Conservation (phyloP, 495 filamentous ascomycete species). For the Aspergillus campestris region DNA sequence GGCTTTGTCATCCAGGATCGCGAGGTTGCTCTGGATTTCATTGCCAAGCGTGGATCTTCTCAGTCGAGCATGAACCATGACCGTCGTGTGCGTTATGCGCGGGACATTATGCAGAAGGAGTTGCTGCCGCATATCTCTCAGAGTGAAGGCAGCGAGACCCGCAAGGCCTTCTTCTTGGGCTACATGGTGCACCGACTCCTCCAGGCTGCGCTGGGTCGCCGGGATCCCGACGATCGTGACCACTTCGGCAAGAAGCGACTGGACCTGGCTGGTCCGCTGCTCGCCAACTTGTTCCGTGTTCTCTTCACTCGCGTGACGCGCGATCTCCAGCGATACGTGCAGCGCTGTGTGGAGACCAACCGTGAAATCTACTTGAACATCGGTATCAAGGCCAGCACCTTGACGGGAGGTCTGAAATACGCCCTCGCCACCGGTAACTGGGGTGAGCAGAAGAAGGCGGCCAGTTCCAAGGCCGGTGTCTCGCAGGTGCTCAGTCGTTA, state of each 20-base stretch:
- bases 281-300: conserved; percentile 85
- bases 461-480: conserved; percentile 86
- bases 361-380: conserved; percentile 81
- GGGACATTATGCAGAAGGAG: conserved; percentile 95
- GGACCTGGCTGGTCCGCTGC: conserved; percentile 86
- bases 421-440: conserved; percentile 98
- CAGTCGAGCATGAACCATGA: conserved; percentile 65
- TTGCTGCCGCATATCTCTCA: conserved; percentile 95
- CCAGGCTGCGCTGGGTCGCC: conserved; percentile 80
- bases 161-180: conserved; percentile 96
- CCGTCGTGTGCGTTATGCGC: conserved; percentile 80
- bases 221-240: conserved; percentile 92
- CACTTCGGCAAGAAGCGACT: conserved; percentile 99
- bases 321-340: conserved; percentile 82
- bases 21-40: conserved; percentile 91
- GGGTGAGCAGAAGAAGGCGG: conserved; percentile 98
- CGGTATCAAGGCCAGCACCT: conserved; percentile 80
- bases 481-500: conserved; percentile 98
- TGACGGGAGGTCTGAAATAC: conserved; percentile 92
- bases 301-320: conserved; percentile 80
- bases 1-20: conserved; percentile 92
- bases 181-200: conserved; percentile 97
- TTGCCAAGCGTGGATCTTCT: conserved; percentile 79
- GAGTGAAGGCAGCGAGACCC: conserved; percentile 87
- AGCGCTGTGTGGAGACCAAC: conserved; percentile 81